phyloP scores from a whole-genome alignment of 2,329 filamentous ascomycete genomes.

The Penicillium sp. region DNA sequence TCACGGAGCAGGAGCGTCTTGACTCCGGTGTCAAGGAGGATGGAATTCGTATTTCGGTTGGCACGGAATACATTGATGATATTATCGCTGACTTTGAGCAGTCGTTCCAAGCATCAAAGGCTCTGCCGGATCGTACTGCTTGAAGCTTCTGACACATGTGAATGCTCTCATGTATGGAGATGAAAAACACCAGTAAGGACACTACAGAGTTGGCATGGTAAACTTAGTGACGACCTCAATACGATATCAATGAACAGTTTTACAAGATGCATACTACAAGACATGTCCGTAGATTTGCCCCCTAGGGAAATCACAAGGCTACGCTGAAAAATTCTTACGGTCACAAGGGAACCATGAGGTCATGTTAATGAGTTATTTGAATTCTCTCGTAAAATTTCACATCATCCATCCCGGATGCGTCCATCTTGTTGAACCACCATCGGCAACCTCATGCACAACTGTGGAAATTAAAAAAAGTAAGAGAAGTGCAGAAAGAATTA shows the following conservation, averaged over 20 bases:
- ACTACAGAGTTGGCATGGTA: neutral
- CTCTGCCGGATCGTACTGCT: conserved; percentile 35
- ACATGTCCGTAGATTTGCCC: neutral
- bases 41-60: conserved; percentile 90
- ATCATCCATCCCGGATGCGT: neutral
- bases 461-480: neutral
- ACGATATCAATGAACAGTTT: neutral
- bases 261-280: neutral
- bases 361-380: neutral
- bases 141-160: conserved; percentile 54
- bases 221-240: neutral
- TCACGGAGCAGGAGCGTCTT: conserved; percentile 75
- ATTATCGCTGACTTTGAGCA: conserved; percentile 96
- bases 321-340: neutral
- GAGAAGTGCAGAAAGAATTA: neutral
- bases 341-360: neutral
- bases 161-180: neutral
- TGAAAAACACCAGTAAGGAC: neutral
- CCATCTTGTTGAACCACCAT: neutral
- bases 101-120: conserved; percentile 63
- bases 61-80: conserved; percentile 94
- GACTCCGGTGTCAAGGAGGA: conserved; percentile 83
- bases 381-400: neutral
- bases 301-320: neutral
- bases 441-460: neutral